Base-by-base conservation (phyloP, 2,329 filamentous ascomycete genomes). In the Arthrinium phaeospermum region DNA sequence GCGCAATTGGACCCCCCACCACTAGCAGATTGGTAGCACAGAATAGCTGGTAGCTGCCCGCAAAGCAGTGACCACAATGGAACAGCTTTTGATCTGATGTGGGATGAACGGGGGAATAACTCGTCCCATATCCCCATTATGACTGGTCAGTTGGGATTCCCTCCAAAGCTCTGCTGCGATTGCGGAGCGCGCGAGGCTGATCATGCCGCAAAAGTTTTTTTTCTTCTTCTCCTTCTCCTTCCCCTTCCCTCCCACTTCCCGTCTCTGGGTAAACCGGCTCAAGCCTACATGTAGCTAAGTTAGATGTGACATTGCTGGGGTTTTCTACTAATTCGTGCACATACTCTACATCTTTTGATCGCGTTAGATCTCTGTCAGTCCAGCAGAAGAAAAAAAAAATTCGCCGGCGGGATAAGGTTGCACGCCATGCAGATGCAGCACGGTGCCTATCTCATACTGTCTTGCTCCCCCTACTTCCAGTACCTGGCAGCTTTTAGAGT, bases 151-250 rank as follows among this genome's bases (percentile, higher is more conserved):
- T 64, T 64, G 57, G 37, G 34, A 37, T 61, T 16, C 19, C 19
- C 34, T 12, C 34, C 34, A 64, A 41, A 64, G 19, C 57, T 64
- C 22, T 64, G 57, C 34, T 64, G 57, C 57, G 57, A 64, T 64
- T 64, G 34, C 57, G 57, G 57, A 64, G 57, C 57, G 19, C 34
- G 57, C 34, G 41, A 64, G 57, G 57, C 57, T 64, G 57, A 64
- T 64, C 57, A 19, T 37, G 53, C 53, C 41, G 34, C 57, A 41
- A 64, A 34, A 64, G 22, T 41, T 64, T 64, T 64, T 64, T 41
- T 41, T 22, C n/a, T 64, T 30, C 16, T 8, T 22, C 27, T 51
- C 13, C n/a, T 27, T 30, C 24, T 24, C 13, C 51, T 16, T 53
- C 45, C 45, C 19, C 6, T 46, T 46, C 16, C 22, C 16, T 41